Base-by-base conservation (phyloP, 2,329 filamentous ascomycete genomes). In the Trichoderma lentiforme region DNA sequence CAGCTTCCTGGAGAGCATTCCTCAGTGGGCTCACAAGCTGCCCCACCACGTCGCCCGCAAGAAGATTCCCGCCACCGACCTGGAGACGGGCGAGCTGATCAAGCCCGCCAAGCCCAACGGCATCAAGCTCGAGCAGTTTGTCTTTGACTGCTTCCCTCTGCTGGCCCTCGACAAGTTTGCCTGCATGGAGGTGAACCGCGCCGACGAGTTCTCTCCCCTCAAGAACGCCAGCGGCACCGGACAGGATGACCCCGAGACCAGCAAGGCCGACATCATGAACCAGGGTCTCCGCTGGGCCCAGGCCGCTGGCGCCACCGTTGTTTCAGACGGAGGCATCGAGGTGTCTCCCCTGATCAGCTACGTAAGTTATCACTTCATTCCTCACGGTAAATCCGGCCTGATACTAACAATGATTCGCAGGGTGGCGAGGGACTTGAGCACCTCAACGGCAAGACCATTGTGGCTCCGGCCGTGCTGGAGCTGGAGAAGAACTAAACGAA, bases 81-180 rank as follows among this genome's bases (percentile, higher is more conserved):
- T 91, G 15, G 86, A 92, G 80, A 91, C 88, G 36, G 95, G 94
- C 74, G 91, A 93, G 81, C 89, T 89, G 0, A 86, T 97, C 82
- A 97, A 97, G 88, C 94, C 95, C 3, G 91, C 94, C 81, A 96
- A 94, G 85, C 94, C 96, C 75, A 99, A 99, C 80, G 96, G 96
- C 76, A 95, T 99, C 88, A 99, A 99, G 87, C 89, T 99, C 51
- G 96, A 99, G 87, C 96, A 98, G 83, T 99, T 98, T 78, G 95
- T 99, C 73, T 99, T 99, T 80, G 96, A 99, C 81, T 96, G 97
- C 79, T 99, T 99, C 87, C 95, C 95, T 73, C 88, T 95, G 86
- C 86, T 97, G 67, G 85, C 91, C 21, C 89, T 99, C 74, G 88
- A 91, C 76, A 94, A 97, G 84, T 99, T 99, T 79, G 96, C 95